Evolutionary conservation across 1,284 basidiomycete species (phyloP).

Genomic region (Rhodotorula sp.): DNA sequence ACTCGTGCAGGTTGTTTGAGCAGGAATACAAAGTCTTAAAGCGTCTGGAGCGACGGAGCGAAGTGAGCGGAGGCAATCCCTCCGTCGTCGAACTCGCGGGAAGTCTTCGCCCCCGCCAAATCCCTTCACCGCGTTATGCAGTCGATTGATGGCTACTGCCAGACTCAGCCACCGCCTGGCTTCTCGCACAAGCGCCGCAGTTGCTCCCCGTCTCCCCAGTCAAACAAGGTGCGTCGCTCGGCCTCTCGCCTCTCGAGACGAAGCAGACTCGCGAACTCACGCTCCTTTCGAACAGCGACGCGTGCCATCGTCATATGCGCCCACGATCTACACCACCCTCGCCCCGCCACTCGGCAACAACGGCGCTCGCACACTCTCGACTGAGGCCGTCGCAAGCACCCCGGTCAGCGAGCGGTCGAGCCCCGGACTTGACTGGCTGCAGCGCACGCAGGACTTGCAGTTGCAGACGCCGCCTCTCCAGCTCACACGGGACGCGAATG

Average conservation of each 20-base stretch:
- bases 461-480: conserved; percentile 19
- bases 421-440: conserved; percentile 27
- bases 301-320: conserved; percentile 5
- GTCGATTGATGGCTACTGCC: not conserved
- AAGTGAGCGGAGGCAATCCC: not conserved
- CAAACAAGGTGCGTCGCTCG: conserved; percentile 3
- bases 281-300: conserved; percentile 10
- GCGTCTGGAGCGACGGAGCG: not conserved
- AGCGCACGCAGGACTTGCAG: conserved; percentile 17
- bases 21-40: not conserved
- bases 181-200: conserved; percentile 2
- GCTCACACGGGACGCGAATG: not conserved
- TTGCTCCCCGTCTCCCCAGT: not conserved
- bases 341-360: not conserved
- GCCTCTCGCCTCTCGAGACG: not conserved
- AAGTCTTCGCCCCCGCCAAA: no score
- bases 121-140: not conserved
- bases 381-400: conserved; percentile 1
- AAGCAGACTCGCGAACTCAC: not conserved
- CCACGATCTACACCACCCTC: conserved; percentile 1
- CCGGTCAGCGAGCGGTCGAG: conserved; percentile 5
- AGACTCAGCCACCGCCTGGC: not conserved
- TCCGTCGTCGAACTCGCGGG: not conserved
- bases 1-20: no score
- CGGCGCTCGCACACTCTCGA: conserved; percentile 7